phyloP scores from a whole-genome alignment of 208 protist species.

The Leishmania gerbilli region DNA sequence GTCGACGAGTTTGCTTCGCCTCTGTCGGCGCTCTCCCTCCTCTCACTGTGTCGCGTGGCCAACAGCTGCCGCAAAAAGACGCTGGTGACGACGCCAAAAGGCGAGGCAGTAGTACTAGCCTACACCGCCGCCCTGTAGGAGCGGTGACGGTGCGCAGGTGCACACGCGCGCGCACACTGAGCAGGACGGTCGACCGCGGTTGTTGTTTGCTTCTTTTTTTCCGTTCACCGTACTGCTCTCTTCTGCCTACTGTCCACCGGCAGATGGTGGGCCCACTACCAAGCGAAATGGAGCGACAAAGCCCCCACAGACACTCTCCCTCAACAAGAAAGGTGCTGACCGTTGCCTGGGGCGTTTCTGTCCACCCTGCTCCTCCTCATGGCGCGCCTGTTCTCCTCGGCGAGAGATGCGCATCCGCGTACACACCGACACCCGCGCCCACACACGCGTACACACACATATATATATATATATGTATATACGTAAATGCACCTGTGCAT shows the following conservation, averaged over 20 bases:
- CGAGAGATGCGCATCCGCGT: not conserved
- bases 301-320: not conserved
- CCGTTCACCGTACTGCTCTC: not conserved
- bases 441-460: too few species aligned
- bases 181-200: not conserved
- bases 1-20: slow-evolving; percentile 23
- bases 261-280: not conserved
- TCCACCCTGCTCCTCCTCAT: not conserved
- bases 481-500: not conserved
- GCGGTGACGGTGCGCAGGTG: not conserved
- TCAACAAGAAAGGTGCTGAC: not conserved
- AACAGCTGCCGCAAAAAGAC: slow-evolving; percentile 74
- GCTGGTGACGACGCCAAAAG: slow-evolving; percentile 32
- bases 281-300: not conserved
- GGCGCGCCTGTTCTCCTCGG: not conserved
- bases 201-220: not conserved
- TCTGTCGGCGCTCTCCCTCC: slow-evolving; percentile 35
- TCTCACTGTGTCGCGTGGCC: slow-evolving; percentile 74
- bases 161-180: not conserved
- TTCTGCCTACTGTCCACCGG: not conserved
- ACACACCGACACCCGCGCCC: not conserved
- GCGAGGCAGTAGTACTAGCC: slow-evolving; percentile 34
- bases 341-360: not conserved
- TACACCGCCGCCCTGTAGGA: slow-evolving; percentile 48
- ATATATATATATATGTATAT: too few species aligned